A percentile compares a stretch with the other conserved stretches of the same genome.
These are phyloP conservation scores for Penicillium sp. DNA, from an alignment of 2,329 filamentous ascomycete species.

Conservation along the genomic window DNA sequence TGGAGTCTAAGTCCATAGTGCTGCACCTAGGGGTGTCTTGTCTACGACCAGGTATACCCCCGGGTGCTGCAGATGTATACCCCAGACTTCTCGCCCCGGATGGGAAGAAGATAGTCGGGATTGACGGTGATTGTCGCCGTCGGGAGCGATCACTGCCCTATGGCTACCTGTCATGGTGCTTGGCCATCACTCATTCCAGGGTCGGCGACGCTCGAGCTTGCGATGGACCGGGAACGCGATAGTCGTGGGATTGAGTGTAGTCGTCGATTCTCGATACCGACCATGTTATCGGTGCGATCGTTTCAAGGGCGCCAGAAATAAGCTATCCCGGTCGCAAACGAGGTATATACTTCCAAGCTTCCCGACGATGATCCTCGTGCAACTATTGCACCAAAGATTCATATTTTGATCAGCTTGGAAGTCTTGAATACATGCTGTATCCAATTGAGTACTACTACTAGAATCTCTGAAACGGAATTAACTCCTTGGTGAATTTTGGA, in stretches of 20 bases:
- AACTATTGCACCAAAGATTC: too few relatives aligned
- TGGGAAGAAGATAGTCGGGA: constrained; percentile 23
- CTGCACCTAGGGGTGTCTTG: too few relatives aligned
- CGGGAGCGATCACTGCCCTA: constrained; percentile 25
- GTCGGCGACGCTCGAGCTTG: constrained; percentile 10
- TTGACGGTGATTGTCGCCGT: constrained; percentile 23
- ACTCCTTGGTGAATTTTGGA: constrained; percentile 15
- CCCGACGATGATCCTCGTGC: too few relatives aligned
- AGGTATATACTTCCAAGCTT: too few relatives aligned
- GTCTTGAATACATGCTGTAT: too few relatives aligned
- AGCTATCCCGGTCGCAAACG: background rate
- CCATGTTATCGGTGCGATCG: too few relatives aligned
- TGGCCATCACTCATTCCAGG: constrained; percentile 16
- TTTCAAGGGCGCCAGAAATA: too few relatives aligned
- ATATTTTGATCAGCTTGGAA: too few relatives aligned
- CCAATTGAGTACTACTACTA: too few relatives aligned
- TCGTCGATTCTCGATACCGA: too few relatives aligned
- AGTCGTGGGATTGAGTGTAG: background rate
- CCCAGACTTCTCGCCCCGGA: constrained; percentile 7
- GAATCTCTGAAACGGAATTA: background rate
- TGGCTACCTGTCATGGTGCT: constrained; percentile 20
- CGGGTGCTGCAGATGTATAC: constrained; percentile 11
- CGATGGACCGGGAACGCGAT: constrained; percentile 18
- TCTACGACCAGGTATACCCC: too few relatives aligned
- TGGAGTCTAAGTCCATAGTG: too few relatives aligned